Evolutionary conservation across 306 rosid species (phyloP), one percentile per base, ranked within the genome.

Genomic region (Ormosia semicastrata): DNA sequence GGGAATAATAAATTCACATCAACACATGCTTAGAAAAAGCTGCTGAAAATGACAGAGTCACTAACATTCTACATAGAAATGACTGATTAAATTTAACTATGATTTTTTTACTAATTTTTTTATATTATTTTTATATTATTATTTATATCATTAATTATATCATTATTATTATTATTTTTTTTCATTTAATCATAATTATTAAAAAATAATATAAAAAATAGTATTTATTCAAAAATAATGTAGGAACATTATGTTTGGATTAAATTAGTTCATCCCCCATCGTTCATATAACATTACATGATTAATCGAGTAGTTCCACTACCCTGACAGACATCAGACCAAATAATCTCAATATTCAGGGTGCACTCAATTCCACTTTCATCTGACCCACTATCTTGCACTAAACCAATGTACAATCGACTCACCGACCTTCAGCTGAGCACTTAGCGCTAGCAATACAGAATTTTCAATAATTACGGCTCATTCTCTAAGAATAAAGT

Each of bases 371-470:
- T 69, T 8, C 69, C 70, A 57, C 62, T 12, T 79, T 77, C 11
- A 71, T 50, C 14, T 60, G 14, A 17, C 10, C 33, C 59, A 30
- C 37, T 53, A 39, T 65, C 30, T 39, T 2, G 39, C 79, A 65
- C 60, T 54, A 39, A 81, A 73, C 65, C 58, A 63, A 49, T 8
- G 14, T 33, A 47, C 46, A 71, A 63, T 47, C 47, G 32, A 50
- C 14, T 59, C 73, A 30, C 58, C 77, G 34, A 77, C 68, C 53
- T 66, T 87, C 78, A 89, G 86, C 87, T 87, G 78, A 89, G 86
- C 85, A 78, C 81, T 86, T 29, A 41, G 37, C 65, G 54, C 34
- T 72, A 1, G 15, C 71, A 33, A 37, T 63, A 2, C 12, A 78
- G 34, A 14, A 39, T 13, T 53, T 70, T 59, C 79, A 44, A 70